Evolutionary conservation across 2,329 filamentous ascomycete species (phyloP).

Genomic region (Tolypocladium ovalisporum): DNA sequence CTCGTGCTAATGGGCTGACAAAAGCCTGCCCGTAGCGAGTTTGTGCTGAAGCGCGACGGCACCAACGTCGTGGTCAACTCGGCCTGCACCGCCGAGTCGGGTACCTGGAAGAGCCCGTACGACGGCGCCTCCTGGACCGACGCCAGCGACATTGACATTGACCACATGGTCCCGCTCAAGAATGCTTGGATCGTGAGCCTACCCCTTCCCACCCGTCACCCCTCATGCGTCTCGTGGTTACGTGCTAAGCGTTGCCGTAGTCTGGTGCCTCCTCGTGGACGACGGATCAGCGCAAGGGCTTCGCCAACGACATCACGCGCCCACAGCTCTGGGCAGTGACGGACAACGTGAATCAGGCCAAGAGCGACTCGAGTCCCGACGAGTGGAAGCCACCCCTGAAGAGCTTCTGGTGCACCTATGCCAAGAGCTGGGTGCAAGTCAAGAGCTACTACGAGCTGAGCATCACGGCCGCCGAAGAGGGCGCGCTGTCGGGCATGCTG

Average conservation of each 20-base stretch:
- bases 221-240: background rate
- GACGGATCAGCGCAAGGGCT: slow-evolving; percentile 50
- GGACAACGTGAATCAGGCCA: slow-evolving; percentile 61
- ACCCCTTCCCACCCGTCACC: background rate
- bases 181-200: slow-evolving; percentile 62
- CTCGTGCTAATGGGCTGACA: background rate
- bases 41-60: slow-evolving; percentile 65
- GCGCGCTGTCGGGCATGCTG: slow-evolving; percentile 41
- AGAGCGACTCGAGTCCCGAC: slow-evolving; percentile 66
- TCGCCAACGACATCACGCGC: slow-evolving; percentile 66
- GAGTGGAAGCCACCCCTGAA: slow-evolving; percentile 61
- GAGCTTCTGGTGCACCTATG: slow-evolving; percentile 69
- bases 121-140: slow-evolving; percentile 61
- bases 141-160: slow-evolving; percentile 65
- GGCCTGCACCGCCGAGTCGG: slow-evolving; percentile 52
- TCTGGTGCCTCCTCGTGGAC: slow-evolving; percentile 67
- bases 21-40: slow-evolving; percentile 36
- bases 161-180: slow-evolving; percentile 72
- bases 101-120: slow-evolving; percentile 62
- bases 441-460: slow-evolving; percentile 62
- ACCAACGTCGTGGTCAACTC: slow-evolving; percentile 45
- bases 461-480: slow-evolving; percentile 63
- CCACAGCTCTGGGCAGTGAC: slow-evolving; percentile 75
- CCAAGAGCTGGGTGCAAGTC: slow-evolving; percentile 65
- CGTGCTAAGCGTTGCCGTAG: slow-evolving; percentile 19